Evolutionary conservation across 495 filamentous ascomycete genomes (phyloP).

Genomic region (Talaromyces stipitatus): DNA sequence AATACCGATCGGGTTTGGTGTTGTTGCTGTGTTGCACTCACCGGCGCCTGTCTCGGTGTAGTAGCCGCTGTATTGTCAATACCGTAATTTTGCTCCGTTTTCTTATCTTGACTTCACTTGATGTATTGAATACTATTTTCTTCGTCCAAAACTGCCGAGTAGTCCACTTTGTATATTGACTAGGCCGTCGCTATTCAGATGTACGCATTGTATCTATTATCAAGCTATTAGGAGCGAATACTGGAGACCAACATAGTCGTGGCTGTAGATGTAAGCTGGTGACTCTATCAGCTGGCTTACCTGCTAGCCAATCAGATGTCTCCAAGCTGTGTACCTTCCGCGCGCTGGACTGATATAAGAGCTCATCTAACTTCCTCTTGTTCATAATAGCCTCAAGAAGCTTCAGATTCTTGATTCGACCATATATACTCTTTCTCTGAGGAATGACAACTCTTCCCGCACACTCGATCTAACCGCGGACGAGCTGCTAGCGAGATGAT

Average conservation of each 20-base stretch:
- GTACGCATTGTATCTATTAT: no score
- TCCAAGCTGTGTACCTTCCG: neutral
- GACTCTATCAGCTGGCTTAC: neutral
- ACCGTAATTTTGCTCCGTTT: constrained; percentile 4
- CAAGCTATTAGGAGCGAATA: no score
- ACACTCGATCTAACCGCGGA: neutral
- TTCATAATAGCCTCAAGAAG: no score
- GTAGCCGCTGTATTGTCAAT: neutral
- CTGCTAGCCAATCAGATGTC: neutral
- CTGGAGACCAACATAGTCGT: neutral
- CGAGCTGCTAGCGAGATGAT: neutral
- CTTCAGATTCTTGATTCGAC: no score
- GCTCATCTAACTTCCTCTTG: no score
- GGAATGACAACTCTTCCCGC: neutral
- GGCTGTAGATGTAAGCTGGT: neutral
- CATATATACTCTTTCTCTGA: neutral
- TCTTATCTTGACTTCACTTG: neutral
- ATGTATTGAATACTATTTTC: neutral
- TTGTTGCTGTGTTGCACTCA: neutral
- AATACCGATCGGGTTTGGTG: neutral
- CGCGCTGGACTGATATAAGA: no score
- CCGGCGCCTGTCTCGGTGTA: constrained; percentile 3
- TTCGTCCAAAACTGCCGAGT: no score
- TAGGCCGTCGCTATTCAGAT: no score
- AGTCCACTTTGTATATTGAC: no score